Conservation (phyloP, 2,329 filamentous ascomycete genomes). For the Fusarium aywerte region DNA sequence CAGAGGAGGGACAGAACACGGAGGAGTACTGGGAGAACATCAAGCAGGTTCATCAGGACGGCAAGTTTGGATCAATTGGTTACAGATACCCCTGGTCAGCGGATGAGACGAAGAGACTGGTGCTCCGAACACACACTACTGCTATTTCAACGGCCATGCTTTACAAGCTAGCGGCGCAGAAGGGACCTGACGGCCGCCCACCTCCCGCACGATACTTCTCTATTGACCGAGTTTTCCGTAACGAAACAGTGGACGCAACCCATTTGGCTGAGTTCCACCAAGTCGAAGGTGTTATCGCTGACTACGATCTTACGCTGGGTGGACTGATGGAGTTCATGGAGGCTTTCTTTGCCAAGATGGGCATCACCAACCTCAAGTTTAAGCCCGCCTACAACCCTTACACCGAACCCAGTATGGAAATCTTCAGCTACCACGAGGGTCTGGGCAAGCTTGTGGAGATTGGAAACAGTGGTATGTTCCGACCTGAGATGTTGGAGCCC, state of each 20-base stretch:
- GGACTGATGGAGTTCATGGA: slow-evolving; percentile 94
- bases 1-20: slow-evolving; percentile 73
- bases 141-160: slow-evolving; percentile 91
- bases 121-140: slow-evolving; percentile 96
- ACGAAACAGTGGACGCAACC: slow-evolving; percentile 96
- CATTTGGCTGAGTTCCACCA: slow-evolving; percentile 99
- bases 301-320: slow-evolving; percentile 91
- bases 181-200: slow-evolving; percentile 74
- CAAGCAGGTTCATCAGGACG: slow-evolving; percentile 85
- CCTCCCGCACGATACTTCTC: slow-evolving; percentile 92
- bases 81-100: slow-evolving; percentile 95
- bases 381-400: slow-evolving; percentile 98
- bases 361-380: slow-evolving; percentile 85
- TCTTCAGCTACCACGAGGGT: slow-evolving; percentile 94
- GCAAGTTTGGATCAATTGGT: slow-evolving; percentile 93
- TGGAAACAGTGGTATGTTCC: slow-evolving; percentile 98
- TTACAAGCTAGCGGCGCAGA: slow-evolving; percentile 85
- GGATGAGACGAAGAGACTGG: slow-evolving; percentile 86
- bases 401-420: slow-evolving; percentile 97
- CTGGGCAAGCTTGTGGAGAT: slow-evolving; percentile 95
- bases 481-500: slow-evolving; percentile 94
- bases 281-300: slow-evolving; percentile 97
- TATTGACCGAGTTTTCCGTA: slow-evolving; percentile 97
- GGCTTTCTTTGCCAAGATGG: slow-evolving; percentile 96
- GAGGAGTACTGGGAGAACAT: slow-evolving; percentile 90